Conservation (phyloP, 495 filamentous ascomycete species). For the Penicillium riverlandense region DNA sequence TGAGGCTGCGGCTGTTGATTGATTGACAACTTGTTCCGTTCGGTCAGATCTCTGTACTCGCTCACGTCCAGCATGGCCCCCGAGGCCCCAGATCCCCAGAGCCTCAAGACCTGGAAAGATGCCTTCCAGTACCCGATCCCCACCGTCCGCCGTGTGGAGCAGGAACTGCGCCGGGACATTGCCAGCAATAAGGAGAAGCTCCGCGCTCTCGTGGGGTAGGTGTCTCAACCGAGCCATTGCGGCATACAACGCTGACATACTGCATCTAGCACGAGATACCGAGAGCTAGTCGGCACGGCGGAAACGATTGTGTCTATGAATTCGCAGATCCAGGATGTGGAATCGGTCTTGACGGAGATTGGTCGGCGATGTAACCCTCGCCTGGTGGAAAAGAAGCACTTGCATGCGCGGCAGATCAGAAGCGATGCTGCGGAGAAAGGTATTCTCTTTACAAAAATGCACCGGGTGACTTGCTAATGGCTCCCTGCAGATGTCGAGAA, state of each 20-base stretch:
- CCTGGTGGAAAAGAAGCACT: constrained; percentile 59
- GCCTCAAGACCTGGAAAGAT: constrained; percentile 57
- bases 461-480: constrained; percentile 16
- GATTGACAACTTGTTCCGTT: constrained; percentile 1
- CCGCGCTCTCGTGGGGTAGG: constrained; percentile 81
- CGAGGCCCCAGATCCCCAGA: constrained; percentile 51
- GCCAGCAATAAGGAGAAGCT: constrained; percentile 81
- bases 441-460: constrained; percentile 11
- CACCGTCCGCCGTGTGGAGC: constrained; percentile 54
- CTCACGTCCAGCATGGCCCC: constrained; percentile 41
- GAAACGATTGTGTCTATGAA: constrained; percentile 91
- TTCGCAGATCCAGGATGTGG: constrained; percentile 62
- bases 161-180: constrained; percentile 57
- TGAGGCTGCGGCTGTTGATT: not conserved
- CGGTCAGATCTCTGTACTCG: not conserved
- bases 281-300: constrained; percentile 86
- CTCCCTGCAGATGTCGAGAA: constrained; percentile 39
- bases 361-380: constrained; percentile 71
- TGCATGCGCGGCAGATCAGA: constrained; percentile 55
- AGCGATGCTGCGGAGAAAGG: constrained; percentile 35
- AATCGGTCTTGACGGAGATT: constrained; percentile 61
- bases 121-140: constrained; percentile 62
- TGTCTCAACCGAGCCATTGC: not conserved
- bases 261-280: constrained; percentile 64
- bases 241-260: no score